Evolutionary conservation across 2,329 filamentous ascomycete genomes (phyloP).

Genomic region (Phaeophleospora eucalypticola): DNA sequence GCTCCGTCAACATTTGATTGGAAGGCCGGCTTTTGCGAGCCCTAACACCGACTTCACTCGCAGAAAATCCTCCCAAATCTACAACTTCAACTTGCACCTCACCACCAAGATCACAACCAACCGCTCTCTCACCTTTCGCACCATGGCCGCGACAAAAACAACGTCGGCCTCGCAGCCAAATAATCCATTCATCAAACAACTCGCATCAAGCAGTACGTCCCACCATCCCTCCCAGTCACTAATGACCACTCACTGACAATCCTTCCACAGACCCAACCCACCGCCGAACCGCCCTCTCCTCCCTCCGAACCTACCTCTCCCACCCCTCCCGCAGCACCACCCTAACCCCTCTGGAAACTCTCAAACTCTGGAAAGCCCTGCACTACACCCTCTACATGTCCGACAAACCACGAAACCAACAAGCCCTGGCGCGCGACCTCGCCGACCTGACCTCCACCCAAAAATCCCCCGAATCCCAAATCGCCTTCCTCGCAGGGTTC

Average conservation of each 20-base stretch:
- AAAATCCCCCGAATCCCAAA: constrained; percentile 37
- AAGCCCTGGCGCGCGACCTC: constrained; percentile 74
- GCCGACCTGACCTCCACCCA: constrained; percentile 64
- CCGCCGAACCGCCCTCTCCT: constrained; percentile 55
- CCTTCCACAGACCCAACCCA: constrained; percentile 24
- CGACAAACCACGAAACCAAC: constrained; percentile 82
- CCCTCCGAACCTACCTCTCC: constrained; percentile 73
- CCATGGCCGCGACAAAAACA: constrained; percentile 18
- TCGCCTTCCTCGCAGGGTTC: constrained; percentile 47
- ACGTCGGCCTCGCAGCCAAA: constrained; percentile 11
- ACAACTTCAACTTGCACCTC: background rate
- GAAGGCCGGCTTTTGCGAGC: background rate
- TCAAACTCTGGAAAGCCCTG: constrained; percentile 92
- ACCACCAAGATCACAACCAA: background rate
- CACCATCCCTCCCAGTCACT: background rate
- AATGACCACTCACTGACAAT: constrained; percentile 5
- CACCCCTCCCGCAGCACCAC: constrained; percentile 48
- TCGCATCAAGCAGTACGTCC: constrained; percentile 79
- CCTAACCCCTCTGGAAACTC: constrained; percentile 65
- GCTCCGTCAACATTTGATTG: background rate
- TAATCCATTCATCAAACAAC: constrained; percentile 68
- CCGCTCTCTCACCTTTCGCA: too few species aligned
- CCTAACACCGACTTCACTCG: background rate
- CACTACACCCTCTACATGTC: constrained; percentile 91
- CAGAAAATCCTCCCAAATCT: background rate